These are phyloP conservation scores for Chytriomyces sp. DNA, from an alignment of 192 early-diverging fungal species.

Conservation along the genomic window DNA sequence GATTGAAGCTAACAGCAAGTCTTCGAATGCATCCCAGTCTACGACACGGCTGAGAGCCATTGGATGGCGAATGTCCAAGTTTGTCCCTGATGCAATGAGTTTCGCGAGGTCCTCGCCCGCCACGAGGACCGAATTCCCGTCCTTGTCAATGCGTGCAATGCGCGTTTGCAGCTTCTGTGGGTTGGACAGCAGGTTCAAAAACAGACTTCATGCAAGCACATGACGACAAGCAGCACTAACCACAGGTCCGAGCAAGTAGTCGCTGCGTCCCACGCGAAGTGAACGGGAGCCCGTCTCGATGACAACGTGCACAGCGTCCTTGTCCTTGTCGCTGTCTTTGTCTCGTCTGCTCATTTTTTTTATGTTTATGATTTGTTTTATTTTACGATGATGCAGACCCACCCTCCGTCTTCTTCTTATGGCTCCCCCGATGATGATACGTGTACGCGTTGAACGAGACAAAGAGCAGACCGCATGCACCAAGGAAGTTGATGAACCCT, in stretches of 20 bases:
- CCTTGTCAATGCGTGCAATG: not conserved
- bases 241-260: constrained; percentile 75
- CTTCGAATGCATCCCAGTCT: constrained; percentile 64
- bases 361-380: not conserved
- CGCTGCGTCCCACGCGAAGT: constrained; percentile 79
- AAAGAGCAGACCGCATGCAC: not conserved
- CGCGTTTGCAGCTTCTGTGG: not conserved
- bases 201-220: too few relatives aligned
- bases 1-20: constrained; percentile 20
- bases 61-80: constrained; percentile 36
- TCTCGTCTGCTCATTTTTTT: not conserved
- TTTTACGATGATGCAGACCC: not conserved
- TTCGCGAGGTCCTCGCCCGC: not conserved
- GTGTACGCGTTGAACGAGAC: not conserved
- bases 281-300: constrained; percentile 82
- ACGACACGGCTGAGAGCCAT: constrained; percentile 64
- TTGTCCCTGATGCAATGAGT: not conserved
- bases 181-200: constrained; percentile 12
- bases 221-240: constrained; percentile 52
- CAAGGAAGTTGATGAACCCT: constrained; percentile 5
- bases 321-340: not conserved
- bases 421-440: not conserved
- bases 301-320: constrained; percentile 83
- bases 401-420: too few relatives aligned
- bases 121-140: constrained; percentile 3